Conservation (phyloP, 2,329 filamentous ascomycete species). For the Ceratocystis cubensis region DNA sequence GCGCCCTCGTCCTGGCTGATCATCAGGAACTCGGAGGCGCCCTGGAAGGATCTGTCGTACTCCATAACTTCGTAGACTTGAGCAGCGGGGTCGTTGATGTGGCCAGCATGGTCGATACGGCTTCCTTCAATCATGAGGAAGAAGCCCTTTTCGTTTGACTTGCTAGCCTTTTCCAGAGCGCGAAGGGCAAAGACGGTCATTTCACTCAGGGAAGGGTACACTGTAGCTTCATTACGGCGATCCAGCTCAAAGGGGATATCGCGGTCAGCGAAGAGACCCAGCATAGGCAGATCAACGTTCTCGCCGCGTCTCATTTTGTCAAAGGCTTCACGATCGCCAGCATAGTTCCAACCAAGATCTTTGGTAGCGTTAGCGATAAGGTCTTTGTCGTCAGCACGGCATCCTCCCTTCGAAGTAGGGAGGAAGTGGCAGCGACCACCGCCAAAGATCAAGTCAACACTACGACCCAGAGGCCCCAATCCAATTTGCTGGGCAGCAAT, state of each 20-base stretch:
- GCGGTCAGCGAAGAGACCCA: slow-evolving; percentile 69
- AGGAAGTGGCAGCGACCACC: slow-evolving; percentile 90
- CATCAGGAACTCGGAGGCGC: slow-evolving; percentile 74
- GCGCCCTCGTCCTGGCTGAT: slow-evolving; percentile 60
- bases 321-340: slow-evolving; percentile 60
- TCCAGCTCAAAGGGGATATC: slow-evolving; percentile 95
- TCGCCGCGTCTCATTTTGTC: slow-evolving; percentile 57
- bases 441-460: slow-evolving; percentile 85
- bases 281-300: slow-evolving; percentile 60
- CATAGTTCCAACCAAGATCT: slow-evolving; percentile 67
- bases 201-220: slow-evolving; percentile 81
- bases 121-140: slow-evolving; percentile 98
- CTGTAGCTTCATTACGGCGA: slow-evolving; percentile 60
- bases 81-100: slow-evolving; percentile 69
- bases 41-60: slow-evolving; percentile 75
- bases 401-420: slow-evolving; percentile 69
- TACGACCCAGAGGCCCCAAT: slow-evolving; percentile 69
- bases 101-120: slow-evolving; percentile 88
- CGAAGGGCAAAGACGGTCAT: slow-evolving; percentile 77
- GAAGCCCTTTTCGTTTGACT: slow-evolving; percentile 78
- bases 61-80: slow-evolving; percentile 89
- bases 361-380: slow-evolving; percentile 60
- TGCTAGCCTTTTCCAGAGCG: slow-evolving; percentile 68
- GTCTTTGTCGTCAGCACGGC: slow-evolving; percentile 66
- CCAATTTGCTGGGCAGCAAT: slow-evolving; percentile 91